These are phyloP conservation scores for Pseudoneurospora amorphoporcata DNA, from an alignment of 495 filamentous ascomycete genomes.

Conservation along the genomic window DNA sequence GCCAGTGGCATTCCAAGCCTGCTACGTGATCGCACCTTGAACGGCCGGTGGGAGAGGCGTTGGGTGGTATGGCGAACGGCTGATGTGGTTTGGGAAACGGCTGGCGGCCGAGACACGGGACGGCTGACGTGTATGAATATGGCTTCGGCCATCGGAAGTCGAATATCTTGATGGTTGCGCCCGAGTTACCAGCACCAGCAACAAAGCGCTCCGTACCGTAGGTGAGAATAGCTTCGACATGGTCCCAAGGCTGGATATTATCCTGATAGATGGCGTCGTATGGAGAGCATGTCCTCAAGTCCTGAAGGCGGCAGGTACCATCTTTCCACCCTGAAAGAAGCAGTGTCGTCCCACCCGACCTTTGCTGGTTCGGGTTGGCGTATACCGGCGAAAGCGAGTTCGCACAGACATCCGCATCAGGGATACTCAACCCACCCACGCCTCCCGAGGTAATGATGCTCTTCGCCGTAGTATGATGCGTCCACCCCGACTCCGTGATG, in stretches of 20 bases:
- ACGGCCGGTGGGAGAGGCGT: background rate
- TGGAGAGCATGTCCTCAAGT: slow-evolving; percentile 27
- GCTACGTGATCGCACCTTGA: slow-evolving; percentile 18
- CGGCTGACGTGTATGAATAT: slow-evolving; percentile 33
- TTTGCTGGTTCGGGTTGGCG: slow-evolving; percentile 10
- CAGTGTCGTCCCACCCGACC: slow-evolving; percentile 17
- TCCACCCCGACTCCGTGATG: slow-evolving; percentile 30
- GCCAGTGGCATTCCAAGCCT: slow-evolving; percentile 29
- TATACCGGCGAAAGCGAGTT: slow-evolving; percentile 30
- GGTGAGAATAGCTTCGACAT: slow-evolving; percentile 30
- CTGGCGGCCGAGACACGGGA: slow-evolving; percentile 21
- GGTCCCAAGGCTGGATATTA: slow-evolving; percentile 29
- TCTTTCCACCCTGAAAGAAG: slow-evolving; percentile 40
- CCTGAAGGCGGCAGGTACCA: slow-evolving; percentile 34
- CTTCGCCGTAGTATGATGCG: slow-evolving; percentile 15
- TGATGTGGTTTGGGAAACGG: slow-evolving; percentile 30
- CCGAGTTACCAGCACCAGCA: slow-evolving; percentile 25
- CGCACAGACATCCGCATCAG: slow-evolving; percentile 14
- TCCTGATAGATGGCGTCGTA: slow-evolving; percentile 34
- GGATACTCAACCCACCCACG: background rate
- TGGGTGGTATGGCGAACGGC: slow-evolving; percentile 17
- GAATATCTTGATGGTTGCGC: slow-evolving; percentile 31
- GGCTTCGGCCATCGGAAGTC: slow-evolving; percentile 37
- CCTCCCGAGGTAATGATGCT: background rate
- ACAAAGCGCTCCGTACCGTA: slow-evolving; percentile 35